phyloP scores from a whole-genome alignment of 805 yeast species.

The Pichia ethanolica region DNA sequence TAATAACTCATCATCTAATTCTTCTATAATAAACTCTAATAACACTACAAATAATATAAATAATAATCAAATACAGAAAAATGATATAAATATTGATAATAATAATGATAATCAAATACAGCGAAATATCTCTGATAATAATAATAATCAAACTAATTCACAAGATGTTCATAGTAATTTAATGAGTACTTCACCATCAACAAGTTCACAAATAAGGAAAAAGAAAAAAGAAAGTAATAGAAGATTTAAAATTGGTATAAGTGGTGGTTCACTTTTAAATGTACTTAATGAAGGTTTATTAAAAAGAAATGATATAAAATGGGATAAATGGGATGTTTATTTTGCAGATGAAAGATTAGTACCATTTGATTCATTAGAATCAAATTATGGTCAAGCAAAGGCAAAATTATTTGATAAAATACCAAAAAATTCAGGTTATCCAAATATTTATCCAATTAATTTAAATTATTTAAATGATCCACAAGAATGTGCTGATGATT shows the following conservation, averaged over 20 bases:
- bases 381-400: conserved; percentile 87
- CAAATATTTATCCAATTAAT: conserved; percentile 78
- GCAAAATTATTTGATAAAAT: conserved; percentile 71
- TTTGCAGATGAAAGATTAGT: conserved; percentile 96
- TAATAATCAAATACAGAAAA: too few relatives aligned
- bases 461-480: conserved; percentile 68
- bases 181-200: conserved; percentile 12
- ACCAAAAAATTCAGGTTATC: conserved; percentile 42
- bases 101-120: too few relatives aligned
- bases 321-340: conserved; percentile 94
- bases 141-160: neutral
- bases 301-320: conserved; percentile 59
- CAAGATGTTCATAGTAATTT: neutral
- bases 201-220: conserved; percentile 29
- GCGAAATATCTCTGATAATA: too few relatives aligned
- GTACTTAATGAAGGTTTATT: conserved; percentile 83
- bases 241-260: conserved; percentile 82
- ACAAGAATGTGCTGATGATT: conserved; percentile 89
- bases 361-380: conserved; percentile 72
- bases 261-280: conserved; percentile 88
- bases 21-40: neutral
- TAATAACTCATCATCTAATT: neutral
- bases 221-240: conserved; percentile 51
- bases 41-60: neutral
- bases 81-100: too few relatives aligned